Evolutionary conservation across 1,284 basidiomycete species (phyloP).

Genomic region (Tylopilus sp.): DNA sequence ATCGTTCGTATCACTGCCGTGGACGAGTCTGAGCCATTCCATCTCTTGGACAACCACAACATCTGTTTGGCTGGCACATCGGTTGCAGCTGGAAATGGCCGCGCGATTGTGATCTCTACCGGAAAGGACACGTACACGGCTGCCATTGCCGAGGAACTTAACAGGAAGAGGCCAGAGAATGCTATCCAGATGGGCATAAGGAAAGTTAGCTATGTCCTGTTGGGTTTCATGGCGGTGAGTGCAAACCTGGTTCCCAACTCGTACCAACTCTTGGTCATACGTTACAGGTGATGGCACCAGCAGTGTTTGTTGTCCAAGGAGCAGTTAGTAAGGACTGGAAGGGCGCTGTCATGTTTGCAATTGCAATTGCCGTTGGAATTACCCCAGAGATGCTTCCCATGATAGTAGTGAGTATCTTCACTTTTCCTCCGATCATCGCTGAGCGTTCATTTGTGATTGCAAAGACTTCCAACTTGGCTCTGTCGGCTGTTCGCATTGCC

Average conservation of each 20-base stretch:
- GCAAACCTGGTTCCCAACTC: background rate
- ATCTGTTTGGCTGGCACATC: conserved; percentile 44
- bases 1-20: conserved; percentile 23
- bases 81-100: conserved; percentile 40
- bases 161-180: conserved; percentile 41
- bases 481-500: conserved; percentile 43
- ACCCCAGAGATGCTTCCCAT: conserved; percentile 45
- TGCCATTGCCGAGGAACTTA: conserved; percentile 43
- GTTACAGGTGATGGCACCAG: conserved; percentile 39
- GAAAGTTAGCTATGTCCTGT: conserved; percentile 44
- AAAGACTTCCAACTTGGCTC: conserved; percentile 41
- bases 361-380: conserved; percentile 41
- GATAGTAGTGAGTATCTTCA: conserved; percentile 38
- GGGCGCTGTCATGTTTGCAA: conserved; percentile 42
- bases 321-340: conserved; percentile 45
- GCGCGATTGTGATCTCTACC: conserved; percentile 41
- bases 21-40: conserved; percentile 32
- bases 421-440: background rate
- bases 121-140: conserved; percentile 45
- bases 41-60: conserved; percentile 40
- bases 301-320: conserved; percentile 41
- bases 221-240: conserved; percentile 42
- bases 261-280: background rate
- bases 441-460: conserved; percentile 20
- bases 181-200: conserved; percentile 41